Evolutionary conservation across 345 rosid genomes (phyloP).

Genomic region (Firmiana major): DNA sequence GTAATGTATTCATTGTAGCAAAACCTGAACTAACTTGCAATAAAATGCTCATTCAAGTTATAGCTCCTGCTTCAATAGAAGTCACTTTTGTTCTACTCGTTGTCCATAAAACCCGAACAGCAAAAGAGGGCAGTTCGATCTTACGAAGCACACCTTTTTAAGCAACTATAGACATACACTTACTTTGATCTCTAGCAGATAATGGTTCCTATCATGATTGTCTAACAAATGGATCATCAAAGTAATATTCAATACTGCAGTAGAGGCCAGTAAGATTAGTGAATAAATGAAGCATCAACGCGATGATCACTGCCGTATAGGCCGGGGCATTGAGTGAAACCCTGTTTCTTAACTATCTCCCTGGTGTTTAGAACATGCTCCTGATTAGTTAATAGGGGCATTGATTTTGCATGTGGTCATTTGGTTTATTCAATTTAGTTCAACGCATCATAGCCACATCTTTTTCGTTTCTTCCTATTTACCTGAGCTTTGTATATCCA

Average conservation of each 20-base stretch:
- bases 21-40: slow-evolving; percentile 16
- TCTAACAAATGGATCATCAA: slow-evolving; percentile 54
- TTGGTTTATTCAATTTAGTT: too few species aligned
- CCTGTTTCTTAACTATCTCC: slow-evolving; percentile 55
- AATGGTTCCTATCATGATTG: neutral
- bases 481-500: too few species aligned
- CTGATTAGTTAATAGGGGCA: slow-evolving; percentile 25
- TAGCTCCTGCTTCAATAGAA: too few species aligned
- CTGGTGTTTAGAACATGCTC: slow-evolving; percentile 64
- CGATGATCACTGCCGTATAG: slow-evolving; percentile 26
- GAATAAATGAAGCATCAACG: too few species aligned
- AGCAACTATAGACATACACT: neutral
- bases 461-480: too few species aligned
- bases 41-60: slow-evolving; percentile 8
- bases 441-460: too few species aligned
- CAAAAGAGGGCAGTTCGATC: neutral
- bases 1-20: neutral
- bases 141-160: neutral
- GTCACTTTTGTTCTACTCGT: neutral
- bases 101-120: neutral
- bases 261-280: neutral
- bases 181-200: neutral
- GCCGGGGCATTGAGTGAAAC: slow-evolving; percentile 87
- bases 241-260: slow-evolving; percentile 53
- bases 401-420: too few species aligned